Conservation (phyloP, 495 filamentous ascomycete genomes). For the Penicillium egyptiacum region DNA sequence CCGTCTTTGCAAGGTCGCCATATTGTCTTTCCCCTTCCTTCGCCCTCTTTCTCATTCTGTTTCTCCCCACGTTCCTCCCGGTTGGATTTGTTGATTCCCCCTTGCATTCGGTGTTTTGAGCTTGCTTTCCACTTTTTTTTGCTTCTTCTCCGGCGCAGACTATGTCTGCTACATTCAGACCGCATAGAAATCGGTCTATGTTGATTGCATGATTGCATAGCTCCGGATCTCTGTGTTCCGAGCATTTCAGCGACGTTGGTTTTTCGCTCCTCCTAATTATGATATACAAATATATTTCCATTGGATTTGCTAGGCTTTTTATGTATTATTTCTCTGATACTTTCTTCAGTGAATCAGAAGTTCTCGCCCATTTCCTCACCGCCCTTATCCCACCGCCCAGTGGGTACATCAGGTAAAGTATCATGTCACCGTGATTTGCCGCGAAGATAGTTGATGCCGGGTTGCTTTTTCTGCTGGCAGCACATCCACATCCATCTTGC, state of each 20-base stretch:
- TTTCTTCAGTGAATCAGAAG: background rate
- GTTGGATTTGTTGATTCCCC: conserved; percentile 29
- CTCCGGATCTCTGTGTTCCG: conserved; percentile 17
- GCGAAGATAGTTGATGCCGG: background rate
- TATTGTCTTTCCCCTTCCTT: background rate
- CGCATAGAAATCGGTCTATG: conserved; percentile 1
- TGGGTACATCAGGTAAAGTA: background rate
- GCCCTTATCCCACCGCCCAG: background rate
- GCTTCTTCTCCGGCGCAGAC: conserved; percentile 2
- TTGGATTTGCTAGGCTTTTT: background rate
- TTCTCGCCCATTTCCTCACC: background rate
- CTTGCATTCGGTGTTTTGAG: conserved; percentile 24
- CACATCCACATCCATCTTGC: background rate
- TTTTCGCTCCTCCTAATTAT: conserved; percentile 18
- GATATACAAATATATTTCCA: conserved; percentile 33
- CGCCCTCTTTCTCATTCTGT: background rate
- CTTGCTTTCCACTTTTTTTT: conserved; percentile 12
- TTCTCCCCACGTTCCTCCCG: background rate
- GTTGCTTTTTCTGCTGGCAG: background rate
- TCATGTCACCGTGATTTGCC: background rate
- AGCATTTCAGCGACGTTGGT: conserved; percentile 34
- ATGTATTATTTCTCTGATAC: background rate
- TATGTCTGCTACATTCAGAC: background rate
- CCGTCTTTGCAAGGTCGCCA: background rate
- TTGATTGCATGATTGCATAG: conserved; percentile 23